Conservation (phyloP, 2,329 filamentous ascomycete species). For the Didymella arachidicola region DNA sequence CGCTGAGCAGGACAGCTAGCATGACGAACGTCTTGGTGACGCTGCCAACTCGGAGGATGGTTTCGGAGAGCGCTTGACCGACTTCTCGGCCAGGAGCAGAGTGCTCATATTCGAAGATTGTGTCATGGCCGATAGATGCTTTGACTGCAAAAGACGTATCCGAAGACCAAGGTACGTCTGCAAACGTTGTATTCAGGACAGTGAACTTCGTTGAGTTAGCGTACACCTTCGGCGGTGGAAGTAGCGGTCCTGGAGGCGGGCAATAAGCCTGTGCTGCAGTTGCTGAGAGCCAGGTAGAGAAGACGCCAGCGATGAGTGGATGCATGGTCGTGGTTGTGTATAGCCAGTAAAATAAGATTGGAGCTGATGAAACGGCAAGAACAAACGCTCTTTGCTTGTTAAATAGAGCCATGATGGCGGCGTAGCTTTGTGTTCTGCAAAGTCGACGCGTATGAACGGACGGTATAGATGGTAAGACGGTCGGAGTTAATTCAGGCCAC, state of each 20-base stretch:
- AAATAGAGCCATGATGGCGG: conserved; percentile 10
- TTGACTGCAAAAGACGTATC: conserved; percentile 37
- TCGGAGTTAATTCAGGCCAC: conserved; percentile 8
- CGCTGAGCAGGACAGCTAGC: conserved; percentile 32
- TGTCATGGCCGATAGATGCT: conserved; percentile 29
- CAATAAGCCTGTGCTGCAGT: conserved; percentile 23
- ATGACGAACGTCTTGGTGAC: conserved; percentile 40
- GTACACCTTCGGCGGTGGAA: conserved; percentile 29
- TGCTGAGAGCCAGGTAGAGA: conserved; percentile 3
- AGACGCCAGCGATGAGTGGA: background rate
- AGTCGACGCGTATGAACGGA: background rate
- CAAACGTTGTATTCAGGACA: conserved; percentile 16
- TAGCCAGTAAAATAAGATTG: conserved; percentile 10
- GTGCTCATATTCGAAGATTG: conserved; percentile 29
- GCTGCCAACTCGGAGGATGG: conserved; percentile 34
- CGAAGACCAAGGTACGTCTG: conserved; percentile 10
- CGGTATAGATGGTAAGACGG: conserved; percentile 1
- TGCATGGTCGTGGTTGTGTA: conserved; percentile 6
- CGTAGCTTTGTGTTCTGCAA: background rate
- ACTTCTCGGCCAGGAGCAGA: conserved; percentile 25
- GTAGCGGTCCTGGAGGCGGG: conserved; percentile 33
- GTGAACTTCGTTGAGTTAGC: conserved; percentile 9
- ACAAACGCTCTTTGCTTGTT: background rate
- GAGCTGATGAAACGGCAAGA: background rate
- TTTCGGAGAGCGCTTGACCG: conserved; percentile 24